phyloP scores from a whole-genome alignment of 306 rosid genomes.

The Gillenia trifoliata region DNA sequence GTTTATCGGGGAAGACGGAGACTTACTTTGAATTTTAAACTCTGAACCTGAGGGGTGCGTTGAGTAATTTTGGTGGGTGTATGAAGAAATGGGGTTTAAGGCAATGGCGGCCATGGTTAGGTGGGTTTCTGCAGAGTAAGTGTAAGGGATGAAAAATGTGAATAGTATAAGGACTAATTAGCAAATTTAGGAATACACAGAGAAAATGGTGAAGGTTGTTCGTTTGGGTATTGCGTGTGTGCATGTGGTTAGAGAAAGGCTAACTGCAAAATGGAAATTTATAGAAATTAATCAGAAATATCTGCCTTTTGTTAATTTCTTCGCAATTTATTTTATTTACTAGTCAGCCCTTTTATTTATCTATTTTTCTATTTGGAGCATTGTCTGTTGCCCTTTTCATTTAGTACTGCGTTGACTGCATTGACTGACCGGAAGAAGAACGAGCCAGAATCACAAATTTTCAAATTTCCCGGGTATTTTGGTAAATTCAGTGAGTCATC shows the following conservation, averaged over 20 bases:
- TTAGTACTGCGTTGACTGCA: not conserved
- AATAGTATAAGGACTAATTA: not conserved
- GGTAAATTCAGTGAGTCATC: not conserved
- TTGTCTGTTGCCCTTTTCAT: too few relatives aligned
- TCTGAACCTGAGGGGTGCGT: not conserved
- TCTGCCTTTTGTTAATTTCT: not conserved
- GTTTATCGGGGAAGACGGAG: slow-evolving; percentile 33
- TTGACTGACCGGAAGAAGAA: not conserved
- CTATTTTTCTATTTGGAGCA: not conserved
- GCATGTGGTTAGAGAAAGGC: not conserved
- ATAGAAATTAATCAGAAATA: not conserved
- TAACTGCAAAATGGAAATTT: not conserved
- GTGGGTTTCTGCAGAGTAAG: not conserved
- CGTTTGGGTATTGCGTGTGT: not conserved
- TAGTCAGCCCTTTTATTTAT: not conserved
- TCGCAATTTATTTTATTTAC: not conserved
- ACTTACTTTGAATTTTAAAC: not conserved
- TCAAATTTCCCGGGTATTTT: not conserved
- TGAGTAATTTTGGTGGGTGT: not conserved
- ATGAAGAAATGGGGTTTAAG: not conserved
- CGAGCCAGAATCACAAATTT: not conserved
- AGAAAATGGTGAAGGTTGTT: not conserved
- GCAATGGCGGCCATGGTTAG: not conserved
- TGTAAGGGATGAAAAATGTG: not conserved
- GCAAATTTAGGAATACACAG: not conserved